Conservation (phyloP, 1,284 basidiomycete genomes). For the Cutaneotrichosporon sp. region DNA sequence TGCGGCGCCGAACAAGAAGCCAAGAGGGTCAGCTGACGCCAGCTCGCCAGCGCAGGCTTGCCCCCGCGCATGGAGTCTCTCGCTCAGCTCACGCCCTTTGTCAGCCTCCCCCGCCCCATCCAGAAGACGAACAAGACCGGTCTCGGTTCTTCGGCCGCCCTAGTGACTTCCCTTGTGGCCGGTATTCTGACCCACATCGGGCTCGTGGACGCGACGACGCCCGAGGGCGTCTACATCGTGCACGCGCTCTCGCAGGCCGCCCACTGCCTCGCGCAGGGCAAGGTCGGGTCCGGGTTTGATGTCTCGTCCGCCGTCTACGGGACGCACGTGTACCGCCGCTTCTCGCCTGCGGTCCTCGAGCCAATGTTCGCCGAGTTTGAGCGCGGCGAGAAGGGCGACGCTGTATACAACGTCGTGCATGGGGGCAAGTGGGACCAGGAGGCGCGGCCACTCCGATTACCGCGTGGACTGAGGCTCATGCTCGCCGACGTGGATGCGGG, state of each 20-base stretch:
- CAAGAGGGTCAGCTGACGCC: no score
- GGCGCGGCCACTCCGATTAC: slow-evolving; percentile 67
- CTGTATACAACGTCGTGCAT: background rate
- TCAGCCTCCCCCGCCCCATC: slow-evolving; percentile 63
- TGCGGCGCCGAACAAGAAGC: no score
- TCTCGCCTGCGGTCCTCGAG: slow-evolving; percentile 67
- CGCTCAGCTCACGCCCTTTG: slow-evolving; percentile 65
- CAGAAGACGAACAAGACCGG: slow-evolving; percentile 93
- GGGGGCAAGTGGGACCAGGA: slow-evolving; percentile 36
- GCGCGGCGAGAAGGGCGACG: slow-evolving; percentile 19
- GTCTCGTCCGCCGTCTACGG: slow-evolving; percentile 92
- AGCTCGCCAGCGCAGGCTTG: slow-evolving; percentile 62
- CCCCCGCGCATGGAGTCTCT: slow-evolving; percentile 57
- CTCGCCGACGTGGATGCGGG: slow-evolving; percentile 91
- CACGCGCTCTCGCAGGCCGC: slow-evolving; percentile 95
- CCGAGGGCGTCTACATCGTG: slow-evolving; percentile 54
- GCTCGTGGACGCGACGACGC: slow-evolving; percentile 52
- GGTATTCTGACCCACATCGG: slow-evolving; percentile 74
- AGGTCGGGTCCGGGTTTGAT: slow-evolving; percentile 96
- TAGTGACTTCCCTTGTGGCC: slow-evolving; percentile 90
- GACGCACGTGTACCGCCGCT: slow-evolving; percentile 87
- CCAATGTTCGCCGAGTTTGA: slow-evolving; percentile 60
- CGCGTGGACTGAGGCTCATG: slow-evolving; percentile 71
- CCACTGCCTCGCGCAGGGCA: slow-evolving; percentile 95
- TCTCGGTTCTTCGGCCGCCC: slow-evolving; percentile 90